Percentiles rank a stretch among this genome's conserved stretches.
These are phyloP conservation scores for Ganoderma boninense DNA, from an alignment of 1,284 basidiomycete species.

Conservation along the genomic window DNA sequence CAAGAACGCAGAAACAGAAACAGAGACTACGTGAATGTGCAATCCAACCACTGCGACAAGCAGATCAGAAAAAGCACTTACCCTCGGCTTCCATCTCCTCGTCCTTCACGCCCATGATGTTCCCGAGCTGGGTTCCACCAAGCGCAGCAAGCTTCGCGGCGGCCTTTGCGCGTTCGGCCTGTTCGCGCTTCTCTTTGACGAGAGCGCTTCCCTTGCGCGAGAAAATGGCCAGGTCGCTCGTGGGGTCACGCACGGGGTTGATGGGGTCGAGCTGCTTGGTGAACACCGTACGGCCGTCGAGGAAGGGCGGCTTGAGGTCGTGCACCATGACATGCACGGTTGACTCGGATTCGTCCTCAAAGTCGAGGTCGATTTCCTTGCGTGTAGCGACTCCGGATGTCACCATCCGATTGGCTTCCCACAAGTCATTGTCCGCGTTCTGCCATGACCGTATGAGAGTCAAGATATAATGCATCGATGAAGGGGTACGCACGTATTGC, in stretches of 20 bases:
- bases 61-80: constrained; percentile 50
- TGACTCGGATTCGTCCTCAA: constrained; percentile 94
- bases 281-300: constrained; percentile 95
- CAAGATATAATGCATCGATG: constrained; percentile 7
- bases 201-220: constrained; percentile 94
- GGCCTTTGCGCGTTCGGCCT: constrained; percentile 94
- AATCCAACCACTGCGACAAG: constrained; percentile 53
- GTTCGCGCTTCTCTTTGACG: constrained; percentile 95
- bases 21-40: constrained; percentile 76
- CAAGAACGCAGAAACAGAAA: constrained; percentile 27
- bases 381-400: constrained; percentile 94
- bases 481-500: constrained; percentile 79
- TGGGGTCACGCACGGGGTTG: constrained; percentile 94
- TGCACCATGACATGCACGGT: constrained; percentile 98
- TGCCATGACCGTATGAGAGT: constrained; percentile 42
- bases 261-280: constrained; percentile 98
- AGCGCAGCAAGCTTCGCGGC: constrained; percentile 95
- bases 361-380: constrained; percentile 87
- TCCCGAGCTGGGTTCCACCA: constrained; percentile 93
- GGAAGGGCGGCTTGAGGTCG: constrained; percentile 96
- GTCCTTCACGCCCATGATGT: constrained; percentile 97
- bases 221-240: constrained; percentile 96
- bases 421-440: constrained; percentile 98
- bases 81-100: constrained; percentile 90
- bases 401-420: constrained; percentile 98